Base-by-base conservation (phyloP, 371 early-diverging fungal genomes). In the Mucor sp. region DNA sequence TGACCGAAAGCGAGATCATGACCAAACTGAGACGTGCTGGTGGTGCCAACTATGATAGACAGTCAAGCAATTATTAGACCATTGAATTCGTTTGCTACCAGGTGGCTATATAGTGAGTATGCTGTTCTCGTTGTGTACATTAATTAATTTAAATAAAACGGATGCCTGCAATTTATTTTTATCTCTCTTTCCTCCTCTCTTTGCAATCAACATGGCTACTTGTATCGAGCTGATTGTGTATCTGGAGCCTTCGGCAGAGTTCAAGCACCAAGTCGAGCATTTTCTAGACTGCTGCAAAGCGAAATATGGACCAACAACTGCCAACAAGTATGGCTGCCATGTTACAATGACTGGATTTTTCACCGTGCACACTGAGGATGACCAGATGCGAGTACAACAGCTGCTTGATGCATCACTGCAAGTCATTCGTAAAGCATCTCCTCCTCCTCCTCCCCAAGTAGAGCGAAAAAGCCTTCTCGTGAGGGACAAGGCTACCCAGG, bases 41-140 rank as follows among this genome's bases (percentile, higher is more conserved):
- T 60, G 91, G 91, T 68, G 90, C 90, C 17, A 89, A 89, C 68
- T 90, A 89, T 67, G 89, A 90, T 79, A 74, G 90, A 69, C 87
- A 85, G 66, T 55, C 81, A 14, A 82, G 81, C 53, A 68, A 76
- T 64, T 85, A 84, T 70, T 85, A 74, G 74, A 66, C 21, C 43
- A 39, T 43, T 32, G 32, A 21, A 7, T 27, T 14, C 21, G 19
- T 56, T 57, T 57, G 57, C 17, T 41, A 41, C 5, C 33, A n/a
- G n/a, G n/a, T n/a, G n/a, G n/a, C n/a, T n/a, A n/a, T 60, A 35
- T 6, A 23, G 41, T 41, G 37, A 35, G 21, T 58, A 58, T 35
- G n/a, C 58, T 33, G n/a, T 33, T 58, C 30, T 35, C 9, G 32
- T 21, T 37, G 25, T 60, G 60, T 60, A 60, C 41, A 60, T 27